Base-by-base conservation (phyloP, 1,139 yeast genomes). In the Taphrina wiesneri region DNA sequence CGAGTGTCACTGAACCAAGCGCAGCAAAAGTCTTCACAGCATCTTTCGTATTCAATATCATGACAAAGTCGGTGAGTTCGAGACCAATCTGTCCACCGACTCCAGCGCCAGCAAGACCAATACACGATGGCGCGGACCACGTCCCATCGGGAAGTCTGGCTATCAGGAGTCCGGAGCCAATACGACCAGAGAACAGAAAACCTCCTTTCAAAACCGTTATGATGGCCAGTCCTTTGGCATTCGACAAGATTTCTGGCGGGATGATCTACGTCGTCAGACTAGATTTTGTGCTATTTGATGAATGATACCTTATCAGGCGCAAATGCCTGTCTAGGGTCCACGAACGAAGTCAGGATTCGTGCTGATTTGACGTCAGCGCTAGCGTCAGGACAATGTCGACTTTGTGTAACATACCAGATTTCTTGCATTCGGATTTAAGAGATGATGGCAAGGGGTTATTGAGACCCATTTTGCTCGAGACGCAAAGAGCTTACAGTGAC, bases 111-210 rank as follows among this genome's bases (percentile, higher is more conserved):
- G 97, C 98, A 28, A 97, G 89, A 61, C 86, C 87, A 72, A 93
- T 88, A 9, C 97, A 99, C 1, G 96, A 87, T 1, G 99, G 99
- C 0, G 98, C 95, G n/a, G 97, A 90, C 99, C 99, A 93, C 30
- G 59, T 25, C 0, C 98, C 98, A 77, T 93, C 99, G 1, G 95
- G 95, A 64, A 93, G 81, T 69, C 98, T 81, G 5, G 98, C 97
- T 32, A 93, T 95, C 70, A 93, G 88, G 41, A 93, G 90, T 70
- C 99, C 99, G 0, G 97, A 90, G 26, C 99, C 99, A 1, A 97
- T 98, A 76, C 99, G 85, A 39, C 98, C 99, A 2, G 97, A 89
- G 75, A 93, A 93, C 69, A 93, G 80, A 75, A 93, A 93, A 1
- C 99, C 99, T 0, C 62, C 66, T 75, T 95, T 93, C 69, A 93